A percentile compares a stretch with the other conserved stretches of the same genome.
These are phyloP conservation scores for Capronia epimyces DNA, from an alignment of 2,329 filamentous ascomycete species.

Conservation along the genomic window DNA sequence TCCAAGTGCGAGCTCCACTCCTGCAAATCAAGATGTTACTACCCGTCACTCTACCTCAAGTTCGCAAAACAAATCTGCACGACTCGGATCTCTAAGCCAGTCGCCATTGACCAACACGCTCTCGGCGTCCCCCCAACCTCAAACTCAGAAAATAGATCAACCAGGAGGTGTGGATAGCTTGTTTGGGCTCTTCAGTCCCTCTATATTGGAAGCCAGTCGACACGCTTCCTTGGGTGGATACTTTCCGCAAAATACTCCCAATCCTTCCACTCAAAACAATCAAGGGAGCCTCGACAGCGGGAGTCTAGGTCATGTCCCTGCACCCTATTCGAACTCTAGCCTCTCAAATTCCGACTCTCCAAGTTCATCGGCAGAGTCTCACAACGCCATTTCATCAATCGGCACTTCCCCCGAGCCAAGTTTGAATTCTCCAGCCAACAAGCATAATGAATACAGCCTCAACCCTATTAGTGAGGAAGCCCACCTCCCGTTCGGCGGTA, in stretches of 20 bases:
- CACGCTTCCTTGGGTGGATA: conserved; percentile 39
- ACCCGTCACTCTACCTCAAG: conserved; percentile 15
- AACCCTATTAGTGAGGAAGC: conserved; percentile 33
- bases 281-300: conserved; percentile 36
- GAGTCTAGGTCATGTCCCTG: conserved; percentile 21
- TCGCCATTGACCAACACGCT: conserved; percentile 20
- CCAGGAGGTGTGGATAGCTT: conserved; percentile 40
- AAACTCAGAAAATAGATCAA: conserved; percentile 15
- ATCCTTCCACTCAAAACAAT: conserved; percentile 7
- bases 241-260: conserved; percentile 36
- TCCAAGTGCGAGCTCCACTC: conserved; percentile 8
- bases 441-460: conserved; percentile 33
- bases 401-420: conserved; percentile 48
- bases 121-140: conserved; percentile 22
- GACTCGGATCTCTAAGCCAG: conserved; percentile 23
- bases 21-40: conserved; percentile 7
- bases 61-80: conserved; percentile 14
- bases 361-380: conserved; percentile 45
- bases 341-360: conserved; percentile 45
- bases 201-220: conserved; percentile 45
- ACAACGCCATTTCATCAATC: conserved; percentile 44
- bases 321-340: conserved; percentile 31
- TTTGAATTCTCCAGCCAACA: conserved; percentile 39
- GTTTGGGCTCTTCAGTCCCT: conserved; percentile 56
- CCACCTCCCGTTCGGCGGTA: conserved; percentile 32